Base-by-base conservation (phyloP, 2,329 filamentous ascomycete species). In the Apiospora arundinis region DNA sequence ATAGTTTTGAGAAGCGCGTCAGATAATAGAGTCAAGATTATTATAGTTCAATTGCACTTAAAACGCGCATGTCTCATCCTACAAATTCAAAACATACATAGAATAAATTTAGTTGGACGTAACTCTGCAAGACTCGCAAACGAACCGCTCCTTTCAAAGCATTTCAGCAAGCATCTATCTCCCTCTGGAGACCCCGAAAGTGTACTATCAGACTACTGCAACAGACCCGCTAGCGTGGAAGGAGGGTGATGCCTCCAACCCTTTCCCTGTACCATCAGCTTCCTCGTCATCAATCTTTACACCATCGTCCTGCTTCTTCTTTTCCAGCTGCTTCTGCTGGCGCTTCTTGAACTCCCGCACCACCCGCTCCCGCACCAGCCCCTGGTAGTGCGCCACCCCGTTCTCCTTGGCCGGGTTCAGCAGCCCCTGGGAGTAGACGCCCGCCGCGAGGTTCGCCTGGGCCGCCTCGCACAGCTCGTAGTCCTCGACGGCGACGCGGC, bases 391-490 rank as follows among this genome's bases (percentile, higher is more conserved):
- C 37, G 45, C 44, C 67, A 89, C 88, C 0, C 88, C 88, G 68
- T 83, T 87, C 76, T 89, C 87, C 76, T 89, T 88, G 28, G 80
- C 79, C 5, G 87, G 86, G 74, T 90, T 89, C 72, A 90, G 78
- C 12, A 89, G 83, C 0, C 88, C 88, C 73, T 88, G 86, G 2
- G 81, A 81, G 75, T 89, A 89, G 3, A 89, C 82, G 0, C 88
- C 87, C 25, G 81, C 83, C 68, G 86, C 82, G 12, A 90, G 78
- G 73, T 89, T 89, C 45, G 80, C 79, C 75, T 90, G 88, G 1
- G 87, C 86, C 68, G 84, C 86, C 77, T 89, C 87, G 74, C 88
- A 90, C 0, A 89, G 80, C 77, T 89, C 87, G 73, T 83, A 89
- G 71, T 89, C 87, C 73, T 89, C 87, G 71, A 87, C 76, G 0